A percentile compares a stretch with the other conserved stretches of the same genome.
phyloP scores from a whole-genome alignment of 495 filamentous ascomycete genomes.

The Penicillium verhagenii region DNA sequence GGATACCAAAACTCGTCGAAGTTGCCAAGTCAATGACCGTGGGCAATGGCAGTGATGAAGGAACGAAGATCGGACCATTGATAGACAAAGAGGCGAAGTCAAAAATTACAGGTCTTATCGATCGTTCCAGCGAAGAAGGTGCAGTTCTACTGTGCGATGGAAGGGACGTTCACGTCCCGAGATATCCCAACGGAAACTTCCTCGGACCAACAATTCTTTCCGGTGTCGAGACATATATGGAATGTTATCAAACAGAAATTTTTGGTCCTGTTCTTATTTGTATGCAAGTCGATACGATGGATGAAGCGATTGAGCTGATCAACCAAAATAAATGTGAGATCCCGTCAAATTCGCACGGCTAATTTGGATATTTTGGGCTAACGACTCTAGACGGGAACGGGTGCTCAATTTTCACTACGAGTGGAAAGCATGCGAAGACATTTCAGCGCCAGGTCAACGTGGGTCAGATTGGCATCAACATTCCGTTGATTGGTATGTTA shows the following conservation, averaged over 20 bases:
- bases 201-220: slow-evolving; percentile 29
- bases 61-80: slow-evolving; percentile 28
- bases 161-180: slow-evolving; percentile 19
- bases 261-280: slow-evolving; percentile 33
- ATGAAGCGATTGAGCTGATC: slow-evolving; percentile 28
- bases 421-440: slow-evolving; percentile 23
- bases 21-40: slow-evolving; percentile 22
- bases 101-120: slow-evolving; percentile 28
- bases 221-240: slow-evolving; percentile 29
- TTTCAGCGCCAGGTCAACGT: slow-evolving; percentile 30
- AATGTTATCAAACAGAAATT: slow-evolving; percentile 32
- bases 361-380: background rate
- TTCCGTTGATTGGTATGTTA: slow-evolving; percentile 26
- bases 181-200: slow-evolving; percentile 31
- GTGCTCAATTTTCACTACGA: slow-evolving; percentile 30
- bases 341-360: background rate
- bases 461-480: slow-evolving; percentile 31
- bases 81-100: slow-evolving; percentile 17
- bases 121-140: slow-evolving; percentile 19
- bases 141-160: slow-evolving; percentile 25
- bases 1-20: slow-evolving; percentile 6
- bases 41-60: slow-evolving; percentile 19
- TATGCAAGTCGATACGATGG: slow-evolving; percentile 27
- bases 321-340: slow-evolving; percentile 31
- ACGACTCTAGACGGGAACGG: slow-evolving; percentile 25